Evolutionary conservation across 2,329 filamentous ascomycete genomes (phyloP).

Genomic region (Aureobasidium sp.): DNA sequence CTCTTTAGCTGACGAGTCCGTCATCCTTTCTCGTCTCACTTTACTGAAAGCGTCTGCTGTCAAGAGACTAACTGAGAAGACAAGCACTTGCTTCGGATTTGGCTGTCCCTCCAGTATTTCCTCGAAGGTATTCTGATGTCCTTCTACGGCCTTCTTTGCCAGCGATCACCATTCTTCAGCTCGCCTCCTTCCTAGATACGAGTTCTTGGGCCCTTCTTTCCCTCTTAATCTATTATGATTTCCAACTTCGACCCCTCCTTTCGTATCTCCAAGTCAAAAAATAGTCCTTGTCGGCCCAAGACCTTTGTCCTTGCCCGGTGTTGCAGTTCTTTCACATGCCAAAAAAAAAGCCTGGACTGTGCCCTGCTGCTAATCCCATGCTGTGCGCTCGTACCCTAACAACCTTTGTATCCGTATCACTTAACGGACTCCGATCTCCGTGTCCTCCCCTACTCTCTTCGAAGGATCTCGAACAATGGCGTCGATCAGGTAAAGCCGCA

Average conservation of each 20-base stretch:
- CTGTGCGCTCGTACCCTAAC: neutral
- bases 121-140: neutral
- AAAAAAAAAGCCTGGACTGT: neutral
- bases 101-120: too few species aligned
- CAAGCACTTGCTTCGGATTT: too few species aligned
- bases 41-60: neutral
- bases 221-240: neutral
- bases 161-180: neutral
- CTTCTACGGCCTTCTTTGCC: neutral
- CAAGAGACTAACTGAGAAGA: too few species aligned
- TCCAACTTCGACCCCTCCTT: neutral
- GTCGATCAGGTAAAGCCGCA: too few species aligned
- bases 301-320: neutral
- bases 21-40: neutral
- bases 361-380: neutral
- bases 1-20: neutral
- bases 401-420: neutral
- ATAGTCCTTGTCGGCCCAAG: neutral
- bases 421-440: too few species aligned
- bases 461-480: too few species aligned
- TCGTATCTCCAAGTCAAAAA: neutral
- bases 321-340: neutral
- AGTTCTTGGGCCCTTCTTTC: neutral
- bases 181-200: neutral
- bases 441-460: too few species aligned